Percentiles rank a stretch among this genome's conserved stretches.
Evolutionary conservation across 169 alveolate genomes (phyloP).

Genomic region (Plasmodium berghei): DNA sequence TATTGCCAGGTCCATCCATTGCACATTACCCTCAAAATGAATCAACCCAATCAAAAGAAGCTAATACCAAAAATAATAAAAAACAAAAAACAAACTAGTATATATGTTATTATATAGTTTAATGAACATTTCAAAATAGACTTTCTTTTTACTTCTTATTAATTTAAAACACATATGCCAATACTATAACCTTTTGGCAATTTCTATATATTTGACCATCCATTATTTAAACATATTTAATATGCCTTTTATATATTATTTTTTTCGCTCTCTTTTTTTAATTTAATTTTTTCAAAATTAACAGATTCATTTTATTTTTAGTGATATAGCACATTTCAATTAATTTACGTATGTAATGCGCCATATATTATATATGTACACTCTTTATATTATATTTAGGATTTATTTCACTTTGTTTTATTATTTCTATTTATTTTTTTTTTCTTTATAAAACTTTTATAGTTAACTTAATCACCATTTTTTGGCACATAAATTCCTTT

Average conservation of each 20-base stretch:
- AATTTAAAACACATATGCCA: no score
- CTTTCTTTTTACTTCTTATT: no score
- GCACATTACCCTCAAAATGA: constrained; percentile 43
- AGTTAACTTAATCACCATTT: constrained; percentile 21
- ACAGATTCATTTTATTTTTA: no score
- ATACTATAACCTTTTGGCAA: no score
- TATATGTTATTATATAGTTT: background rate
- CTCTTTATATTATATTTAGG: background rate
- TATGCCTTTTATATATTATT: no score
- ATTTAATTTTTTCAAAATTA: background rate
- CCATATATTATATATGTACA: no score
- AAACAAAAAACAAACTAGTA: constrained; percentile 37
- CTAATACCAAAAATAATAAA: constrained; percentile 23
- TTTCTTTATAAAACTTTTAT: constrained; percentile 19
- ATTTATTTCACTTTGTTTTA: constrained; percentile 3
- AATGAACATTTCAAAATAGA: background rate
- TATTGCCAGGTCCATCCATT: constrained; percentile 65
- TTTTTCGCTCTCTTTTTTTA: background rate
- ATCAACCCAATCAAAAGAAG: background rate
- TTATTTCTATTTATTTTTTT: constrained; percentile 11
- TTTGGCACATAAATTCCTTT: constrained; percentile 67
- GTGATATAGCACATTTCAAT: no score
- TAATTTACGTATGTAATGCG: no score
- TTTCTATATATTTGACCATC: no score
- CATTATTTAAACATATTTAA: no score